Evolutionary conservation across 2,329 filamentous ascomycete genomes (phyloP).

Genomic region (Tolypocladium sp.): DNA sequence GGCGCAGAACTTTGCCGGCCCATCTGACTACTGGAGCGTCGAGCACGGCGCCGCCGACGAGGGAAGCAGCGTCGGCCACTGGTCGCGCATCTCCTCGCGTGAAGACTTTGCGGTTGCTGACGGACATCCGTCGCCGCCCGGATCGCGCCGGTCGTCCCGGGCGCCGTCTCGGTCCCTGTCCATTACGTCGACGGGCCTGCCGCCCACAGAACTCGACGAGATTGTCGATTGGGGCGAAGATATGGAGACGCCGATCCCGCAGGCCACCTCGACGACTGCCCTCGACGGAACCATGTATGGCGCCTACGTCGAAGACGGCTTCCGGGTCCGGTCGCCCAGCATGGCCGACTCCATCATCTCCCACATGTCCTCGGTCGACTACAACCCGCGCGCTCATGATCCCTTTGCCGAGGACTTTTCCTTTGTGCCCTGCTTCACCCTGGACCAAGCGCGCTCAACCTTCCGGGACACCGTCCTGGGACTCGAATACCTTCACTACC

Average conservation of each 20-base stretch:
- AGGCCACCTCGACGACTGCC: conserved; percentile 43
- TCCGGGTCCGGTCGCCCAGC: conserved; percentile 66
- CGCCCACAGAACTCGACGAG: conserved; percentile 24
- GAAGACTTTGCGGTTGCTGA: conserved; percentile 29
- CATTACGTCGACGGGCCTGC: conserved; percentile 23
- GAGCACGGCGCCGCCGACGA: conserved; percentile 62
- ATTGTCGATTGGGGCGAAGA: conserved; percentile 36
- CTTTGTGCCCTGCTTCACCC: conserved; percentile 87
- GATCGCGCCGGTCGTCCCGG: conserved; percentile 33
- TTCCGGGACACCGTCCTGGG: conserved; percentile 92
- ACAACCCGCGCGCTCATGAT: conserved; percentile 48
- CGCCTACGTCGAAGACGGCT: conserved; percentile 51
- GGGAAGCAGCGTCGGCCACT: conserved; percentile 25
- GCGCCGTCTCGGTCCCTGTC: conserved; percentile 40
- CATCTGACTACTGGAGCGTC: conserved; percentile 70
- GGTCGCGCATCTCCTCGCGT: conserved; percentile 32
- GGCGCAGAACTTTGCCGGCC: conserved; percentile 37
- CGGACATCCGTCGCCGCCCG: conserved; percentile 25
- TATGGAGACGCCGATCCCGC: conserved; percentile 41
- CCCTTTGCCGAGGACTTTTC: conserved; percentile 78
- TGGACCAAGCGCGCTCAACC: conserved; percentile 70
- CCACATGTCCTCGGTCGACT: conserved; percentile 58
- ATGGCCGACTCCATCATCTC: conserved; percentile 70
- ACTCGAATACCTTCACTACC: conserved; percentile 85
- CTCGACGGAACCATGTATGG: conserved; percentile 74